These are phyloP conservation scores for Neonectria punicea DNA, from an alignment of 2,329 filamentous ascomycete species.

Conservation along the genomic window DNA sequence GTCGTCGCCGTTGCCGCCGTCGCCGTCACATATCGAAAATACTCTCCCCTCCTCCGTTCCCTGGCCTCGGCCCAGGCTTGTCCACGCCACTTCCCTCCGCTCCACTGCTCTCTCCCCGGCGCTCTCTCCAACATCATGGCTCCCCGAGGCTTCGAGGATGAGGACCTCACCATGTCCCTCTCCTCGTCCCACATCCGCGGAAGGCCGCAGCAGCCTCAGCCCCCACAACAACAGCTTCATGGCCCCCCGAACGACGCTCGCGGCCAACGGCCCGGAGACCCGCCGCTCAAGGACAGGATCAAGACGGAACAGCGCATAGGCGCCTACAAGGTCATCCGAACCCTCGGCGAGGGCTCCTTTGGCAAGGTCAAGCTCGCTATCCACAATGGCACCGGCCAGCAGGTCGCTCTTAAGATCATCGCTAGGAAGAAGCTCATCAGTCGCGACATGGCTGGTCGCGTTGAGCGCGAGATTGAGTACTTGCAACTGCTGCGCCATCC, in stretches of 20 bases:
- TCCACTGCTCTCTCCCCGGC: constrained; percentile 37
- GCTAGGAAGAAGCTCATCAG: constrained; percentile 95
- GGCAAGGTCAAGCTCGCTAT: constrained; percentile 98
- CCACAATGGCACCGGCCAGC: constrained; percentile 90
- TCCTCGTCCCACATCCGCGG: constrained; percentile 70
- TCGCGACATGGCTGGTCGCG: constrained; percentile 95
- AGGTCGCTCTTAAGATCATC: constrained; percentile 98
- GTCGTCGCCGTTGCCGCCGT: constrained; percentile 8
- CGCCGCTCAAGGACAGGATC: constrained; percentile 55
- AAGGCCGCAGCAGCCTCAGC: constrained; percentile 53
- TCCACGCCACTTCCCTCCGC: constrained; percentile 9
- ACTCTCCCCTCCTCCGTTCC: constrained; percentile 26
- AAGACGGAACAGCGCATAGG: constrained; percentile 86
- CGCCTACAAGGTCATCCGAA: constrained; percentile 90
- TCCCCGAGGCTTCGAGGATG: constrained; percentile 75
- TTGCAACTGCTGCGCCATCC: constrained; percentile 94
- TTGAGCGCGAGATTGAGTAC: constrained; percentile 98
- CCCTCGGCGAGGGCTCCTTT: constrained; percentile 95
- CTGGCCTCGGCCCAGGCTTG: constrained; percentile 32
- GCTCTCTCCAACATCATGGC: constrained; percentile 55
- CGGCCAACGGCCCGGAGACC: constrained; percentile 47
- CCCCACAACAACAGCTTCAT: constrained; percentile 38
- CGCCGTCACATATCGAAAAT: constrained; percentile 18
- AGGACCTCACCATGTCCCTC: constrained; percentile 83
- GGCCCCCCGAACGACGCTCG: constrained; percentile 38